phyloP scores from a whole-genome alignment of 129 eudicot species.

The Ambrosia artemisiifolia region DNA sequence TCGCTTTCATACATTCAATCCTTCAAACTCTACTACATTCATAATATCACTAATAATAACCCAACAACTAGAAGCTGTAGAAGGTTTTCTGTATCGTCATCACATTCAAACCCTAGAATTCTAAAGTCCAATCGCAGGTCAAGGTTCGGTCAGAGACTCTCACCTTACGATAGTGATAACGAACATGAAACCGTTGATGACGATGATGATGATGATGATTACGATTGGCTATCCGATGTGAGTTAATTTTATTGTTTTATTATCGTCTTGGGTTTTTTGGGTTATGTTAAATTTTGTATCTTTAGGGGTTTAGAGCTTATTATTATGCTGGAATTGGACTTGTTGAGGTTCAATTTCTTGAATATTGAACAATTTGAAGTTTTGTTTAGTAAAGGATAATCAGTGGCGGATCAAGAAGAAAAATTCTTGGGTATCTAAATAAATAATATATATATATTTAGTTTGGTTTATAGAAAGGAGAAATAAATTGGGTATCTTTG shows the following conservation, averaged over 20 bases:
- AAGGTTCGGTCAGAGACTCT: slow-evolving; percentile 49
- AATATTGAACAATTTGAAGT: background rate
- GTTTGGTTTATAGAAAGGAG: too few relatives aligned
- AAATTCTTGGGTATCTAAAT: too few relatives aligned
- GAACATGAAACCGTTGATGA: slow-evolving; percentile 32
- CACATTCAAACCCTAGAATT: slow-evolving; percentile 74
- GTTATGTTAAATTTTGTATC: background rate
- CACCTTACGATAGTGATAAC: slow-evolving; percentile 57
- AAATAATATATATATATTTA: too few relatives aligned
- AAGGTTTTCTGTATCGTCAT: slow-evolving; percentile 43
- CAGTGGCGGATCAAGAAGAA: too few relatives aligned
- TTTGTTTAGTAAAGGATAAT: background rate
- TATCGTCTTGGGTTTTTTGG: background rate
- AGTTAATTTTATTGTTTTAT: slow-evolving; percentile 5
- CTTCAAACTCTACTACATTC: background rate
- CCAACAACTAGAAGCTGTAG: slow-evolving; percentile 2
- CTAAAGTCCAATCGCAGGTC: slow-evolving; percentile 70
- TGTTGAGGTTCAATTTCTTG: background rate
- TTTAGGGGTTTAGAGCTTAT: slow-evolving; percentile 1
- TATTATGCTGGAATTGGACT: background rate
- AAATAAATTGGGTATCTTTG: too few relatives aligned
- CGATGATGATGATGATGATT: slow-evolving; percentile 27
- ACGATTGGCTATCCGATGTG: slow-evolving; percentile 54
- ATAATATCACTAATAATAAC: background rate
- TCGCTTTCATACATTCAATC: background rate